Base-by-base conservation (phyloP, 176 grass and related monocot species). In the Poa annua region DNA sequence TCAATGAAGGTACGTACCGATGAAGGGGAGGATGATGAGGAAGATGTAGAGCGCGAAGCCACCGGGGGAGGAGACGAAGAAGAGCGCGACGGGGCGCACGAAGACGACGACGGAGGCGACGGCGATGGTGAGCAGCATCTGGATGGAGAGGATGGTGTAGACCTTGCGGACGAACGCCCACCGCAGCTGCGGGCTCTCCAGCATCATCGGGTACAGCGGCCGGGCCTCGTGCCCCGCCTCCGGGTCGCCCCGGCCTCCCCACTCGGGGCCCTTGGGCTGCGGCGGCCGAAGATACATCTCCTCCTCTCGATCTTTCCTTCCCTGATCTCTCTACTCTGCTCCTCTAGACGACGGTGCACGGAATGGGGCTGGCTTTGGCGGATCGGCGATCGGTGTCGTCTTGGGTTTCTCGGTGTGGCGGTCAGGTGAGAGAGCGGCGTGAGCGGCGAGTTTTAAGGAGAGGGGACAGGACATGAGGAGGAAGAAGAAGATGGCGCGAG, bases 121-220 rank as follows among this genome's bases (percentile, higher is more conserved):
- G 19, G 66, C 80, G 81, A 98, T 48, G 44, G 96, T 98, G 80
- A 93, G 75, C 24, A 98, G 90, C 89, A 98, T 88, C 91, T 98
- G 96, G 19, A 95, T n/a, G 85, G 96, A 77, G 22, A 98, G 87
- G 76, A 95, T 95, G 53, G 83, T 86, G 68, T 98, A 98, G 3
- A 98, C 92, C 83, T 95, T 95, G 5, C 92, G 77, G 75, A 95
- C 83, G 84, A 98, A 98, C 4, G 90, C 85, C 92, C 96, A 98
- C 7, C 96, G 75, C 60, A 98, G 85, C 80, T 89, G 85, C 55
- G 96, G 91, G 55, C 89, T 85, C 88, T 98, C 96, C 79, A 93
- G 80, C 92, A 98, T 95, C 88, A 95, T 88, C 61, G 92, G 96
- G 86, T 93, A 98, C 65, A 95, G 91, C 69, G 71, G 86, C 39